phyloP scores from a whole-genome alignment of 352 stramenopile species.

The Aphanomyces invadans region DNA sequence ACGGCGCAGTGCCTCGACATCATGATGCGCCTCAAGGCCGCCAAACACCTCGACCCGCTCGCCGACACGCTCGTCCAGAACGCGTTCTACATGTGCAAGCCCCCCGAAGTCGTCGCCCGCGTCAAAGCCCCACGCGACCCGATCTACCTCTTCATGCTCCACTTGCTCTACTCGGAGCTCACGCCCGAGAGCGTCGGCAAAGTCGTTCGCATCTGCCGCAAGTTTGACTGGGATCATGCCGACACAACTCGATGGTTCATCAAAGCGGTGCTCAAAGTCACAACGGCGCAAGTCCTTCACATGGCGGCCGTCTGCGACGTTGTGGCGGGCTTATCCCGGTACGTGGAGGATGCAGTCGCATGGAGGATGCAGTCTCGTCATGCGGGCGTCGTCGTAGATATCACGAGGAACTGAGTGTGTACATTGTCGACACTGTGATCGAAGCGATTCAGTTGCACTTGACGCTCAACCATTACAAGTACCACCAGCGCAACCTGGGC shows the following conservation, averaged over 20 bases:
- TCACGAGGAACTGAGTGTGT: constrained; percentile 86
- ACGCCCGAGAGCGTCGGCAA: constrained; percentile 77
- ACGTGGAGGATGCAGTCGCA: no score
- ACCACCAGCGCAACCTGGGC: constrained; percentile 91
- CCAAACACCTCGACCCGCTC: constrained; percentile 85
- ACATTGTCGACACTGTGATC: constrained; percentile 90
- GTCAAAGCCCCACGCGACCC: constrained; percentile 82
- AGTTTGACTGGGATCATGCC: constrained; percentile 81
- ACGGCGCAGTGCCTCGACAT: constrained; percentile 87
- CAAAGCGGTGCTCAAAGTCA: constrained; percentile 90
- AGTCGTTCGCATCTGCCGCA: constrained; percentile 91
- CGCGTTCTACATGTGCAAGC: constrained; percentile 90
- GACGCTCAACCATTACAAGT: constrained; percentile 83
- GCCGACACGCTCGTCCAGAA: constrained; percentile 87
- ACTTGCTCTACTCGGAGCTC: constrained; percentile 82
- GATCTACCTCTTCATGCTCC: constrained; percentile 86
- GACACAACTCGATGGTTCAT: constrained; percentile 52
- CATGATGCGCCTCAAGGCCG: constrained; percentile 94
- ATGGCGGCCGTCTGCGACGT: constrained; percentile 85
- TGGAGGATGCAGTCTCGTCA: no score
- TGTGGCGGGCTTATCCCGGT: constrained; percentile 70
- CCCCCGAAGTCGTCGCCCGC: constrained; percentile 72
- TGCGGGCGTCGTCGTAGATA: no score
- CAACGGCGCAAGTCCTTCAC: constrained; percentile 81
- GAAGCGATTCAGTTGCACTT: constrained; percentile 89